Conservation (phyloP, 805 yeast genomes). For the Metschnikowia sp. region DNA sequence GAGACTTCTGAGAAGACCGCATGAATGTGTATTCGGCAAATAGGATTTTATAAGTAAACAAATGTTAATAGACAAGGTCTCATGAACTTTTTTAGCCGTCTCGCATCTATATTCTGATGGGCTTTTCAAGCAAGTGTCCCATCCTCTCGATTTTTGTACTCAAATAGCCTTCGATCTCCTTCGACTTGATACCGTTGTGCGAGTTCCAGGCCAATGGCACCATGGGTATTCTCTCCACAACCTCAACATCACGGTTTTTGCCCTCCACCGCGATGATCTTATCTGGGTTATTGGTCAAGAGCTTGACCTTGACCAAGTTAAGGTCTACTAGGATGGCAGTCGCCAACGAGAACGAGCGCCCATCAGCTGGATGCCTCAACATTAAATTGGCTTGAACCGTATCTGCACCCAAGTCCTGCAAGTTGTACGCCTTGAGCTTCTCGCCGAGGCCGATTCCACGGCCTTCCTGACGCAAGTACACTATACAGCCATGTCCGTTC, state of each 20-base stretch:
- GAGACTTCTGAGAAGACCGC: too few relatives aligned
- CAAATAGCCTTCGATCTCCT: slow-evolving; percentile 88
- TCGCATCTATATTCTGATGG: slow-evolving; percentile 23
- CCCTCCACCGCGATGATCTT: slow-evolving; percentile 95
- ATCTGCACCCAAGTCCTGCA: slow-evolving; percentile 97
- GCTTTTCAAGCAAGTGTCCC: slow-evolving; percentile 83
- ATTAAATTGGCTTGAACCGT: slow-evolving; percentile 94
- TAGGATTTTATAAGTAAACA: background rate
- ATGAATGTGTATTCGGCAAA: too few relatives aligned
- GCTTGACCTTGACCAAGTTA: slow-evolving; percentile 65
- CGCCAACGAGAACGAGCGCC: slow-evolving; percentile 89
- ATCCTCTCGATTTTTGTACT: slow-evolving; percentile 93
- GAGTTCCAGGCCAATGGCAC: slow-evolving; percentile 86
- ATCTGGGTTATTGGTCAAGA: slow-evolving; percentile 94
- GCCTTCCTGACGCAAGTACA: slow-evolving; percentile 95
- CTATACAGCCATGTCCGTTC: slow-evolving; percentile 88
- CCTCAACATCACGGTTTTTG: slow-evolving; percentile 65
- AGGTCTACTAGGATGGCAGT: slow-evolving; percentile 88
- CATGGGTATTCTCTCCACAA: slow-evolving; percentile 92
- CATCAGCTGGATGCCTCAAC: slow-evolving; percentile 96
- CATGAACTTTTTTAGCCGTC: background rate
- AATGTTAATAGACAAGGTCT: too few relatives aligned
- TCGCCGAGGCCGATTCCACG: slow-evolving; percentile 99
- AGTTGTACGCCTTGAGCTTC: slow-evolving; percentile 90
- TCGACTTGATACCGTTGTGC: slow-evolving; percentile 66